Evolutionary conservation across 2,329 filamentous ascomycete species (phyloP).

Genomic region (Trichothecium sympodiale): DNA sequence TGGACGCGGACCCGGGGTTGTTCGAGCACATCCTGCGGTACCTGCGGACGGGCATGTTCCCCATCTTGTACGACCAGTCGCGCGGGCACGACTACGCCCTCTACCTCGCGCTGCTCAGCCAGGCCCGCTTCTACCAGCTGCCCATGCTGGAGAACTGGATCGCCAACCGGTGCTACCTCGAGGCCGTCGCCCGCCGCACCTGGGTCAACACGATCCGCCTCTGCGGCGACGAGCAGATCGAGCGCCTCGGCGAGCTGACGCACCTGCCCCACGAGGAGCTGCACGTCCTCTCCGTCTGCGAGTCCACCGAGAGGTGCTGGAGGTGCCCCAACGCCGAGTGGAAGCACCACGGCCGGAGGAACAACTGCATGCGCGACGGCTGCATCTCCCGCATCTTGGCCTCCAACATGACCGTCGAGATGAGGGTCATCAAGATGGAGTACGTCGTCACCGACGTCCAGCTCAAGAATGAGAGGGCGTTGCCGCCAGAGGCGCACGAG

Average conservation of each 20-base stretch:
- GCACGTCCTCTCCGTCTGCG: background rate
- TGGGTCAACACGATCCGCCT: background rate
- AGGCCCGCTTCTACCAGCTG: constrained; percentile 21
- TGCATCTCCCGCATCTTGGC: background rate
- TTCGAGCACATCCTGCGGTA: constrained; percentile 24
- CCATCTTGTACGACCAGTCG: constrained; percentile 23
- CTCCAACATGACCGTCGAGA: background rate
- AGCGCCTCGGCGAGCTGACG: constrained; percentile 3
- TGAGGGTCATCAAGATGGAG: constrained; percentile 6
- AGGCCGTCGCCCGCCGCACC: background rate
- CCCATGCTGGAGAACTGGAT: constrained; percentile 15
- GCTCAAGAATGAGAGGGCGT: constrained; percentile 5
- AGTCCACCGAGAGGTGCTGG: background rate
- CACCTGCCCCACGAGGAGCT: background rate
- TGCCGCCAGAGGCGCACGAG: background rate
- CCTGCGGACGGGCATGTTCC: constrained; percentile 19
- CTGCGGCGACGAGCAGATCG: constrained; percentile 3
- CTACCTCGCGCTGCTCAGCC: constrained; percentile 20
- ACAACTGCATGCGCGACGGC: constrained; percentile 1
- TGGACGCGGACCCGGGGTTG: constrained; percentile 23
- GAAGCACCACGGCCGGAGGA: constrained; percentile 3
- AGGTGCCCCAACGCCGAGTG: constrained; percentile 2
- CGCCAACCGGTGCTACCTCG: constrained; percentile 4
- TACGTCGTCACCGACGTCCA: constrained; percentile 8
- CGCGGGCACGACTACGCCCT: constrained; percentile 22